These are phyloP conservation scores for Vishniacozyma victoriae DNA, from an alignment of 768 basidiomycete genomes.

Conservation along the genomic window DNA sequence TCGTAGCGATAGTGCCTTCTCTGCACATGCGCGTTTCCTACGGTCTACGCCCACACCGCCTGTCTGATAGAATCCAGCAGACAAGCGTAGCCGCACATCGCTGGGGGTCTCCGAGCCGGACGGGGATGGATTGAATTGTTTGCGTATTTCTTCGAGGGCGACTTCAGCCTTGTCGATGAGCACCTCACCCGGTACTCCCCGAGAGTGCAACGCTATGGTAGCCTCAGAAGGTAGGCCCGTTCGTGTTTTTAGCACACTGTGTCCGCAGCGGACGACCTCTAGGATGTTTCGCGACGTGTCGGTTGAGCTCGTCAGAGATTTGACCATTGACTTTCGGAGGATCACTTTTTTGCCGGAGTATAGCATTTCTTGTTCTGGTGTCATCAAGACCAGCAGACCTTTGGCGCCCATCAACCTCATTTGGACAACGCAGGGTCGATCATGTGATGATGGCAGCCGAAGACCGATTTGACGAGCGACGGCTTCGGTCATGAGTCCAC, in stretches of 20 bases:
- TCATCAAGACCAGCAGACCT: constrained; percentile 36
- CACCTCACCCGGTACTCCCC: constrained; percentile 17
- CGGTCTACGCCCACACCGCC: constrained; percentile 29
- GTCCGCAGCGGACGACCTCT: constrained; percentile 22
- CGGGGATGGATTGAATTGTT: constrained; percentile 9
- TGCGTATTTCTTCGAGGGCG: constrained; percentile 13
- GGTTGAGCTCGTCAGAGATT: no score
- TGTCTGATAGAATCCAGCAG: constrained; percentile 6
- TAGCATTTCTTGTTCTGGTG: constrained; percentile 2
- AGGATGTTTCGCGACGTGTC: constrained; percentile 23
- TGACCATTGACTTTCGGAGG: constrained; percentile 34
- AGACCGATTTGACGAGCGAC: constrained; percentile 19
- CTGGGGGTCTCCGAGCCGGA: constrained; percentile 14
- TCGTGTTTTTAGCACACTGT: constrained; percentile 14
- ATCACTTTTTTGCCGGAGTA: constrained; percentile 25
- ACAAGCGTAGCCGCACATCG: constrained; percentile 10
- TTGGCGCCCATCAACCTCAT: constrained; percentile 33
- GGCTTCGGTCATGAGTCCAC: constrained; percentile 36
- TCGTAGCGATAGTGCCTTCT: constrained; percentile 12
- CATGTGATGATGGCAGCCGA: no score
- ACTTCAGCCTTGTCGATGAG: constrained; percentile 14
- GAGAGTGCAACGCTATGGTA: constrained; percentile 23
- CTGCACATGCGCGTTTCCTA: constrained; percentile 17
- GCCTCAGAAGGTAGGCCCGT: constrained; percentile 25
- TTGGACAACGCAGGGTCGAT: constrained; percentile 24